Evolutionary conservation across 352 stramenopile species (phyloP), one percentile per base, ranked within the genome.

Genomic region (Phytophthora tubulina): DNA sequence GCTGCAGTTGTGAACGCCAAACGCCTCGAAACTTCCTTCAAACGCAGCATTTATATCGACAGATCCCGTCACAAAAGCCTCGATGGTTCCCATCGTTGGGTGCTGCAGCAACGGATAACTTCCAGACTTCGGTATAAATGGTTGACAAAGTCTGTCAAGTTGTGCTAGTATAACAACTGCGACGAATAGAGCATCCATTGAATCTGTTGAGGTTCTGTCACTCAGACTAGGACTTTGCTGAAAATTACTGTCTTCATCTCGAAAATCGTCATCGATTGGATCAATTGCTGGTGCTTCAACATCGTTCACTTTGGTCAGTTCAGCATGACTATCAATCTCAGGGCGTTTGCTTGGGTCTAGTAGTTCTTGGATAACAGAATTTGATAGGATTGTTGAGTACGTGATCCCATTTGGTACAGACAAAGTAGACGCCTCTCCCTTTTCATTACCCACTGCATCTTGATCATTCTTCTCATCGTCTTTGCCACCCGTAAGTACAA

Each of bases 401-500:
- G 58, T 69, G 27, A 77, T 42, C 17, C 49, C 59, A 59, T 54
- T 67, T 27, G n/a, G 11, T 21, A 17, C 11, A 14, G 48, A 53
- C 4, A 13, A 3, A 66, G 21, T 48, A 58, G 32, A 42, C 11
- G 6, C n/a, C 6, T 78, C 68, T 54, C n/a, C 41, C 36, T 73
- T 70, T 17, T 72, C 39, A 33, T 39, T 70, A 0, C 33, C 31
- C 3, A 10, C 39, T 15, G 52, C 30, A 1, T 74, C 72, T 66
- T 80, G 72, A 3, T 79, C 69, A 13, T 66, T 70, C 39, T 76
- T 79, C 8, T 91, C 80, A 6, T 87, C 76, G 0, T 97, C 89
- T 46, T 82, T 88, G 2, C 86, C 88, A 13, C 92, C 91, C 1
- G 88, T 96, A 1, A 98, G 76, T 3, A 98, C 90, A 0, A 98